Percentiles rank a stretch among this genome's conserved stretches.
phyloP scores from a whole-genome alignment of 192 early-diverging fungal genomes.

The Obelidium mucronatum region DNA sequence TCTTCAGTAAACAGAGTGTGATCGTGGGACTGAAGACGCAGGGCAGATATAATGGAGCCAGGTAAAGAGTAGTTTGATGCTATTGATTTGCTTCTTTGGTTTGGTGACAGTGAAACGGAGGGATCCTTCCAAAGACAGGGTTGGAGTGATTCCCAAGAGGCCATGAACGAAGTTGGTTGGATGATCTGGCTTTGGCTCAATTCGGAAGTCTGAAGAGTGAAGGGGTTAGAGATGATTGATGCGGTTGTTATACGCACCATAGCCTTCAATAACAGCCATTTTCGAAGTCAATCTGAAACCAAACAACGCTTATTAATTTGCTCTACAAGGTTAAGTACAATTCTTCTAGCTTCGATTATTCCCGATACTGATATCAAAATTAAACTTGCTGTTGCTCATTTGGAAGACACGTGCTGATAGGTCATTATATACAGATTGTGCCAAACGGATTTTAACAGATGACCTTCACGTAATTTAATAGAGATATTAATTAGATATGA shows the following conservation, averaged over 20 bases:
- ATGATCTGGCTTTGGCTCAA: constrained; percentile 23
- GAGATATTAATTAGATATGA: too few relatives aligned
- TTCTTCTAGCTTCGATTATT: too few relatives aligned
- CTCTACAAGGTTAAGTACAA: too few relatives aligned
- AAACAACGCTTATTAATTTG: too few relatives aligned
- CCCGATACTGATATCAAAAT: too few relatives aligned
- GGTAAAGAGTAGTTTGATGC: constrained; percentile 25
- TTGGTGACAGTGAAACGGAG: constrained; percentile 34
- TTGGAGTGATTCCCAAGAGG: constrained; percentile 30
- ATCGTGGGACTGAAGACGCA: not conserved
- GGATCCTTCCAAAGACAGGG: constrained; percentile 7
- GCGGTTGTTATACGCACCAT: not conserved
- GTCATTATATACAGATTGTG: too few relatives aligned
- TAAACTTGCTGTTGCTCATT: too few relatives aligned
- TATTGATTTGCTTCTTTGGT: not conserved
- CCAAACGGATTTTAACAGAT: too few relatives aligned
- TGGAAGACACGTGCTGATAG: too few relatives aligned
- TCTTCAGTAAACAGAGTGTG: not conserved
- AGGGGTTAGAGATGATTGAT: not conserved
- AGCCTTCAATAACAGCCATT: not conserved
- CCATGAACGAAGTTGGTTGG: constrained; percentile 14
- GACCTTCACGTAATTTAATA: too few relatives aligned
- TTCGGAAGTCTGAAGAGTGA: constrained; percentile 16
- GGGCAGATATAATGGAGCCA: not conserved
- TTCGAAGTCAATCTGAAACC: not conserved